Base-by-base conservation (phyloP, 257 asterid genomes). In the Cynanchum wilfordii region DNA sequence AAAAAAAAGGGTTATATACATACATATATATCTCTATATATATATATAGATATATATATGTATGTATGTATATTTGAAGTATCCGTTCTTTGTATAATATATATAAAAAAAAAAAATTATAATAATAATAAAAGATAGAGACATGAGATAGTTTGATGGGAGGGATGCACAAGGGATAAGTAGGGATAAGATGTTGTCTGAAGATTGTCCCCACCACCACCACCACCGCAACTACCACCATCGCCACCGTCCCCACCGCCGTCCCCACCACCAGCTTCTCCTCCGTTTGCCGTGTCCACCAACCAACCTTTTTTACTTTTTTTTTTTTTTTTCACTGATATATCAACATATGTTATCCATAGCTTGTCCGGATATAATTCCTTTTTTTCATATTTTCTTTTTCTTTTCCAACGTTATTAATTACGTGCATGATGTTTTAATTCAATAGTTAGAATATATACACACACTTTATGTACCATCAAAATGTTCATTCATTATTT, bases 121-220 rank as follows among this genome's bases (percentile, higher is more conserved):
- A 33, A 33, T 33, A 33, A 33, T 33, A 33, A 54, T 6, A n/a
- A 17, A 7, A 7, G 25, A 54, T 20, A 3, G 59, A 20, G 4
- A 20, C 12, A 1, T 20, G 59, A 20, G 59, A 54, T 10, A 54
- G 4, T 54, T 20, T 54, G 59, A 54, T n/a, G 27, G 27, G 59
- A 6, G 58, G 58, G 10, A 17, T 4, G 58, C 58, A 52, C 2
- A 19, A 9, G 25, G 59, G 59, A 54, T 54, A 54, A 54, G 59
- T 54, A 7, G 27, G 59, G 59, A 54, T 54, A 54, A 7, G 27
- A 7, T 36, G 66, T 38, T 38, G 62, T 50, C 47, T 50, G 47
- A 47, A 69, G 19, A 29, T 15, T 50, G 47, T 29, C 62, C 49
- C 62, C 62, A 68, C 71, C 71, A 45, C 56, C 62, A 29, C 16